A percentile compares a stretch with the other conserved stretches of the same genome.
These are phyloP conservation scores for Solanum hybrid DNA, from an alignment of 305 asterid species.

Conservation along the genomic window DNA sequence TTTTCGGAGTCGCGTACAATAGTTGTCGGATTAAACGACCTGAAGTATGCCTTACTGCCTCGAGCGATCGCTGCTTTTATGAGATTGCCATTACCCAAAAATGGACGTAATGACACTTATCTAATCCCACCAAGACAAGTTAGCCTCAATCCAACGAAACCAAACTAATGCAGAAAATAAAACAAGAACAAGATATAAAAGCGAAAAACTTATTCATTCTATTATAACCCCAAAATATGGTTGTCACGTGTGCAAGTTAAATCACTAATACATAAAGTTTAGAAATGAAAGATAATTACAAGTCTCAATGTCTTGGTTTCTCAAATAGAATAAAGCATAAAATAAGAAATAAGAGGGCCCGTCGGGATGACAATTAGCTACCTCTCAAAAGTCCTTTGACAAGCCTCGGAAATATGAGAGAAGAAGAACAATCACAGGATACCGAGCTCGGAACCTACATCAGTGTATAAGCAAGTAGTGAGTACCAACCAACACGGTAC, in stretches of 20 bases:
- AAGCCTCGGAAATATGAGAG: not conserved
- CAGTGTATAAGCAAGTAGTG: not conserved
- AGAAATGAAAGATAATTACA: not conserved
- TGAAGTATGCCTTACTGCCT: not conserved
- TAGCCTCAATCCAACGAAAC: not conserved
- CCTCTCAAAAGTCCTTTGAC: not conserved
- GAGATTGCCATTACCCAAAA: not conserved
- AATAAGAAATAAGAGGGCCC: too few species aligned
- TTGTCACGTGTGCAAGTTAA: not conserved
- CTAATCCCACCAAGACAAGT: too few species aligned
- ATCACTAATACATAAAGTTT: too few species aligned
- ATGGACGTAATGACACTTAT: too few species aligned
- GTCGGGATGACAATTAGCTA: not conserved
- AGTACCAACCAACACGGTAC: not conserved
- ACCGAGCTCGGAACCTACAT: not conserved
- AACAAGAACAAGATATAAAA: too few species aligned
- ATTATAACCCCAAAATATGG: too few species aligned
- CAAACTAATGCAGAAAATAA: rapidly evolving
- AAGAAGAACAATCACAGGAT: not conserved
- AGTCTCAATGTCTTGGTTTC: not conserved
- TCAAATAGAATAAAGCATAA: not conserved
- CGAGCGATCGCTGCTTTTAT: rapidly evolving
- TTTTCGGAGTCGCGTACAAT: not conserved
- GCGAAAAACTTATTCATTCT: not conserved
- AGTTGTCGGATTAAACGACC: not conserved